Conservation (phyloP, 495 filamentous ascomycete species). For the Rhizodiscina lignyota region DNA sequence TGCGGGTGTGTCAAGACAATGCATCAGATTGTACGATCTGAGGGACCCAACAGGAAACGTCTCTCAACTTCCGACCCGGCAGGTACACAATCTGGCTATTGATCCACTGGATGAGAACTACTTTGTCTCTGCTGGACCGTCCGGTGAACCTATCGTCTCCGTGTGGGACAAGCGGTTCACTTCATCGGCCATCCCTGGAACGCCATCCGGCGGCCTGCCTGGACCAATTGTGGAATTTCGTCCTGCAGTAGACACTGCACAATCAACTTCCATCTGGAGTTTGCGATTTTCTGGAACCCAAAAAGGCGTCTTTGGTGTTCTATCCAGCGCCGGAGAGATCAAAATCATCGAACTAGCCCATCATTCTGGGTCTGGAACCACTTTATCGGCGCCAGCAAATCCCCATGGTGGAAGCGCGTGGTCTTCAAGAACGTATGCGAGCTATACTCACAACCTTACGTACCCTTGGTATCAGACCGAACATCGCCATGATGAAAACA, state of each 20-base stretch:
- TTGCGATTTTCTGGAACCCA: conserved; percentile 64
- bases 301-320: conserved; percentile 54
- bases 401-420: conserved; percentile 18
- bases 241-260: conserved; percentile 39
- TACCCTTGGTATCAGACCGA: conserved; percentile 28
- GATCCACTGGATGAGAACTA: conserved; percentile 86
- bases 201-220: conserved; percentile 23
- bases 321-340: conserved; percentile 65
- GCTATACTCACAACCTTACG: conserved; percentile 33
- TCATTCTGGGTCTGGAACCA: conserved; percentile 6
- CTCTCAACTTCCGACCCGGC: conserved; percentile 56
- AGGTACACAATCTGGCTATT: conserved; percentile 80
- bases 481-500: conserved; percentile 32
- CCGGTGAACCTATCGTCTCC: conserved; percentile 51
- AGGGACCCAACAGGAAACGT: conserved; percentile 35
- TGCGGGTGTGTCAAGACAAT: conserved; percentile 70
- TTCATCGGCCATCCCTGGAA: conserved; percentile 25
- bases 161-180: conserved; percentile 79
- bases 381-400: neutral
- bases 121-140: conserved; percentile 70
- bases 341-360: conserved; percentile 35
- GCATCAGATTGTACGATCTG: conserved; percentile 77
- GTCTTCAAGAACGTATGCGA: conserved; percentile 32
- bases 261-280: conserved; percentile 47
- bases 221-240: conserved; percentile 47